A percentile compares a stretch with the other conserved stretches of the same genome.
Evolutionary conservation across 768 basidiomycete genomes (phyloP).

Genomic region (Mycena albidolilacea): DNA sequence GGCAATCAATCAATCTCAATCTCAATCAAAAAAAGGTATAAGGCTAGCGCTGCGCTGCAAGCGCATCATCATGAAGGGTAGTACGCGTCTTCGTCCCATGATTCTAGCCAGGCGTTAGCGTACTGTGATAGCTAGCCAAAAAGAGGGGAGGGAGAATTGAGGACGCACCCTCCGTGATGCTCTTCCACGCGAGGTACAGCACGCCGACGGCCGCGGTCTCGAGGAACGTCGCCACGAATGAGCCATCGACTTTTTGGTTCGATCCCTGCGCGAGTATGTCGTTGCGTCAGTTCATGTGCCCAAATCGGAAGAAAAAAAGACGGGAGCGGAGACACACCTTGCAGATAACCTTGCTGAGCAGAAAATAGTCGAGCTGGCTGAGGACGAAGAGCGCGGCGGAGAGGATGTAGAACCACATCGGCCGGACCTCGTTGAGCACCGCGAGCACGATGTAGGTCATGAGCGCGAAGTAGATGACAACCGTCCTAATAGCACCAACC

Average conservation of each 20-base stretch:
- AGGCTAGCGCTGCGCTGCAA: not conserved
- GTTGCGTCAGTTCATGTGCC: conserved; percentile 2
- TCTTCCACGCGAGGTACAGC: conserved; percentile 76
- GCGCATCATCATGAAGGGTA: conserved; percentile 52
- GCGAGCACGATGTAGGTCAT: conserved; percentile 87
- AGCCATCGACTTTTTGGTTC: conserved; percentile 82
- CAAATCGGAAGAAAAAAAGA: conserved; percentile 12
- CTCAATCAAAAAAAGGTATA: conserved; percentile 5
- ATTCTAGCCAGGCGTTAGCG: conserved; percentile 48
- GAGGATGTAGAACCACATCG: conserved; percentile 84
- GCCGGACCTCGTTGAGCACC: conserved; percentile 83
- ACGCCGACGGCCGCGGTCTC: conserved; percentile 73
- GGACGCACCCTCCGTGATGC: conserved; percentile 78
- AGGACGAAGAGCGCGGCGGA: conserved; percentile 85
- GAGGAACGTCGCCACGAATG: conserved; percentile 82
- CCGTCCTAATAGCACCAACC: conserved; percentile 59
- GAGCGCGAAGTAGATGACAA: conserved; percentile 76
- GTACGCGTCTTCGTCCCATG: conserved; percentile 67
- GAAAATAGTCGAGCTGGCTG: conserved; percentile 86
- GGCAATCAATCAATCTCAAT: not conserved
- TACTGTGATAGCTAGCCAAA: not conserved
- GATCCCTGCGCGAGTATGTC: conserved; percentile 69
- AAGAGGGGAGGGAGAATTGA: not conserved
- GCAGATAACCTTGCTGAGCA: conserved; percentile 86
- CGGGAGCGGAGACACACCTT: conserved; percentile 43